phyloP scores from a whole-genome alignment of 441 rosid genomes.

The Pelargonium fulgidum region DNA sequence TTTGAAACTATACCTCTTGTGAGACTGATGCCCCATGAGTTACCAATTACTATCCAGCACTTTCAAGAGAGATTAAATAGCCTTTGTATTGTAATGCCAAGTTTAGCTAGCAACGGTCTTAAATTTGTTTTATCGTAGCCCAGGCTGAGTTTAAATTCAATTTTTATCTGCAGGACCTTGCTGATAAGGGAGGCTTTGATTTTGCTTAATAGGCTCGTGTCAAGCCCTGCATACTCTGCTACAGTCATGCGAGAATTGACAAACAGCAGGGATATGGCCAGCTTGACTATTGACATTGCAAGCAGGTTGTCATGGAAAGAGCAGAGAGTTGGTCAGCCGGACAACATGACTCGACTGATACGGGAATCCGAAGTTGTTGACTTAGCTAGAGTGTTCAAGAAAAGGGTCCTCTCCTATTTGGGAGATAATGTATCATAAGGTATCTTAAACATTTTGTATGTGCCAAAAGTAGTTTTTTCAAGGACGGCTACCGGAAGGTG shows the following conservation, averaged over 20 bases:
- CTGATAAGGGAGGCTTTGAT: slow-evolving; percentile 73
- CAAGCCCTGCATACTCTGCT: slow-evolving; percentile 51
- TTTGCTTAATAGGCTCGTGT: slow-evolving; percentile 70
- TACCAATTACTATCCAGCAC: too few relatives aligned
- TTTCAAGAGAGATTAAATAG: too few relatives aligned
- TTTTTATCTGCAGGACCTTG: slow-evolving; percentile 37
- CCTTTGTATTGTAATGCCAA: too few relatives aligned
- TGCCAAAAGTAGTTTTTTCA: not conserved
- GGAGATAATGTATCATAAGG: slow-evolving; percentile 36
- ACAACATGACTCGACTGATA: slow-evolving; percentile 32
- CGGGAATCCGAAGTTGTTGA: slow-evolving; percentile 59
- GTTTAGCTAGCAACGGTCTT: too few relatives aligned
- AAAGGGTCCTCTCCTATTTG: slow-evolving; percentile 54
- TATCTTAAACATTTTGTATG: not conserved
- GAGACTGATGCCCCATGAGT: too few relatives aligned
- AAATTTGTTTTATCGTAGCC: too few relatives aligned
- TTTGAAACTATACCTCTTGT: too few relatives aligned
- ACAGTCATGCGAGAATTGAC: slow-evolving; percentile 50
- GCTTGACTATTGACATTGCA: slow-evolving; percentile 65
- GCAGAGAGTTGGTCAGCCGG: slow-evolving; percentile 20
- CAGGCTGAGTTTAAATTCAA: not conserved
- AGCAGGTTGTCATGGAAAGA: slow-evolving; percentile 55
- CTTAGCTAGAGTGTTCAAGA: slow-evolving; percentile 58
- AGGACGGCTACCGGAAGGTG: not conserved
- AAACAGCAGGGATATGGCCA: slow-evolving; percentile 65